Evolutionary conservation across 176 grass and related monocot species (phyloP).

Genomic region (Elymus sibiricus): DNA sequence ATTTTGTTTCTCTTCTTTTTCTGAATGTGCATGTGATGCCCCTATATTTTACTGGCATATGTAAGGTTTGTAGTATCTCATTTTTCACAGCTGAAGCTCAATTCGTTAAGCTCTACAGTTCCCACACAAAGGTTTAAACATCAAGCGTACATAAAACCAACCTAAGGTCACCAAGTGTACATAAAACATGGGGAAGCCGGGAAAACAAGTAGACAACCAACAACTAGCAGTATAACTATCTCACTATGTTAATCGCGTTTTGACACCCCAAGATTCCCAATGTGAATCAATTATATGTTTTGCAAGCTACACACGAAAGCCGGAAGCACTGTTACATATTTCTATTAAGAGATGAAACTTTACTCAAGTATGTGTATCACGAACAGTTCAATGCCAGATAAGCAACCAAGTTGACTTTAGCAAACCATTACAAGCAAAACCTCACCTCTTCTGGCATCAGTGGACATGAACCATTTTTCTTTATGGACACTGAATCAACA

Average conservation of each 20-base stretch:
- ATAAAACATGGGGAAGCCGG: not conserved
- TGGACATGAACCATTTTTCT: constrained; percentile 86
- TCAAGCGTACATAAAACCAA: constrained; percentile 4
- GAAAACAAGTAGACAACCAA: not conserved
- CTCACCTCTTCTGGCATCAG: constrained; percentile 97
- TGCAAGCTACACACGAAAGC: not conserved
- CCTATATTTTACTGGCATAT: not conserved
- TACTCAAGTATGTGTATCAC: not conserved
- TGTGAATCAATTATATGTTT: not conserved
- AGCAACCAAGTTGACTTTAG: not conserved
- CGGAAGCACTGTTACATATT: not conserved
- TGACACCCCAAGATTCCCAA: constrained; percentile 15
- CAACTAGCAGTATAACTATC: not conserved
- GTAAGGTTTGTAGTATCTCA: not conserved
- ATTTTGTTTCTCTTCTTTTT: not conserved
- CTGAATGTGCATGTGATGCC: not conserved
- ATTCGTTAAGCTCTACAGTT: not conserved
- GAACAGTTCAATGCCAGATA: not conserved
- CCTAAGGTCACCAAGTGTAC: not conserved
- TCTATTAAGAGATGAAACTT: not conserved
- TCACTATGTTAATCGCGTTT: not conserved
- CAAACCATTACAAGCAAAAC: constrained; percentile 9
- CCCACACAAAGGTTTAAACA: not conserved
- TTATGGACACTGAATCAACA: constrained; percentile 83
- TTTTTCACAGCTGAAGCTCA: constrained; percentile 12